A percentile compares a stretch with the other conserved stretches of the same genome.
phyloP scores from a whole-genome alignment of 2,329 filamentous ascomycete genomes.

The Pyrenochaeta sp. region DNA sequence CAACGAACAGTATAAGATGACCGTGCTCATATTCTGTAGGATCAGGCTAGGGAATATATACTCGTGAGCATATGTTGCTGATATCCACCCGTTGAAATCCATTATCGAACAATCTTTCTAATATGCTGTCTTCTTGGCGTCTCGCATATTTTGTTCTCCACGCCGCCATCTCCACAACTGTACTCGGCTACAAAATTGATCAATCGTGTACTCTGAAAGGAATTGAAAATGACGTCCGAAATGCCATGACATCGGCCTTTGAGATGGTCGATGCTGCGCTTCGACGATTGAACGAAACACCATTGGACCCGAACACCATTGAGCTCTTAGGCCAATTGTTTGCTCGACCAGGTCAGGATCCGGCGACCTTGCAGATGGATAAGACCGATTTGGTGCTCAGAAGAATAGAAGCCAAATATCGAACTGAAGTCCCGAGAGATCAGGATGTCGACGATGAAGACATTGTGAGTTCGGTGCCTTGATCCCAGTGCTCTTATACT shows the following conservation, averaged over 20 bases:
- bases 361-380: neutral
- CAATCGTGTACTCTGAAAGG: slow-evolving; percentile 11
- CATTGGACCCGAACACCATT: neutral
- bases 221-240: slow-evolving; percentile 8
- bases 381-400: neutral
- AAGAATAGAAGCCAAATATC: neutral
- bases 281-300: neutral
- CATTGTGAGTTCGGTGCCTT: neutral
- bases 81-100: too few species aligned
- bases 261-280: slow-evolving; percentile 14
- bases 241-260: slow-evolving; percentile 14
- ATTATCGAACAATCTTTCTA: neutral
- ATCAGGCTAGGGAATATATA: too few species aligned
- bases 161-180: neutral
- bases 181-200: slow-evolving; percentile 12
- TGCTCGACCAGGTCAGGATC: neutral
- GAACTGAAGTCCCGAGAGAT: neutral
- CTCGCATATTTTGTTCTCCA: neutral
- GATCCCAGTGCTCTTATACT: too few species aligned
- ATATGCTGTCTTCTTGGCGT: neutral
- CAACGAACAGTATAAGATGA: too few species aligned
- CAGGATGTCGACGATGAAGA: neutral
- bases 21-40: too few species aligned
- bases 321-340: slow-evolving; percentile 12
- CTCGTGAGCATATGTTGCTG: too few species aligned